Conservation (phyloP, 2,329 filamentous ascomycete species). For the Claviceps arundinis region DNA sequence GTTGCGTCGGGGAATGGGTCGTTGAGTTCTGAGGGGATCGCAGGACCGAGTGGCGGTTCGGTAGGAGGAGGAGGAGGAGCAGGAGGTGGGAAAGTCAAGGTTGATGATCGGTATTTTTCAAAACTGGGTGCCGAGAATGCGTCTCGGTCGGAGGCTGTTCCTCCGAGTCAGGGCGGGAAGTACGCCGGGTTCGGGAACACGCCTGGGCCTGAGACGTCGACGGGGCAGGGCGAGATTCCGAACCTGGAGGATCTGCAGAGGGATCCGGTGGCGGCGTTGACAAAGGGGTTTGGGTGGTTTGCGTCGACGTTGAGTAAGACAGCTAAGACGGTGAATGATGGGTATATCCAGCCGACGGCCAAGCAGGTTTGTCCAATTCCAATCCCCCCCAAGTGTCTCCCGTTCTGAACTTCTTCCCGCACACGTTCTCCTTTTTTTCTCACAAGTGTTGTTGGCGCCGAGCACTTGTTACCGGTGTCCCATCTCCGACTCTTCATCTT, state of each 20-base stretch:
- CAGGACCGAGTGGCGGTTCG: conserved; percentile 5
- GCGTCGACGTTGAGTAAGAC: conserved; percentile 76
- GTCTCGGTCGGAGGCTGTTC: conserved; percentile 54
- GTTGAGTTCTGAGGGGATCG: too few species aligned
- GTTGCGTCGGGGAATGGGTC: too few species aligned
- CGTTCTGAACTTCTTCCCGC: neutral
- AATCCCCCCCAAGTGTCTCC: neutral
- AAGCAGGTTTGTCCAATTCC: conserved; percentile 14
- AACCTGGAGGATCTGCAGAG: conserved; percentile 80
- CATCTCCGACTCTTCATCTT: too few species aligned
- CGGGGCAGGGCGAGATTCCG: conserved; percentile 37
- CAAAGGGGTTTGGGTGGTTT: conserved; percentile 92
- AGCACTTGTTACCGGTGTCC: too few species aligned
- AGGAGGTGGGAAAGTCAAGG: conserved; percentile 35
- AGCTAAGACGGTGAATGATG: conserved; percentile 81
- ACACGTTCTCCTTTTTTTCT: neutral
- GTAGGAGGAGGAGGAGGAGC: conserved; percentile 10
- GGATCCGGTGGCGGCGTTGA: conserved; percentile 77
- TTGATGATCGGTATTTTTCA: conserved; percentile 84
- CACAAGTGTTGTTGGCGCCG: too few species aligned
- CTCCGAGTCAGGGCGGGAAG: conserved; percentile 85
- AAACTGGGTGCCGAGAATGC: conserved; percentile 75
- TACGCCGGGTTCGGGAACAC: conserved; percentile 83
- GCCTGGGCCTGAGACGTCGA: conserved; percentile 38
- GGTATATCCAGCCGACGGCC: conserved; percentile 85